Percentiles rank a stretch among this genome's conserved stretches.
Evolutionary conservation across 73 alveolate genomes (phyloP).

Genomic region (Symbiodinium natans): DNA sequence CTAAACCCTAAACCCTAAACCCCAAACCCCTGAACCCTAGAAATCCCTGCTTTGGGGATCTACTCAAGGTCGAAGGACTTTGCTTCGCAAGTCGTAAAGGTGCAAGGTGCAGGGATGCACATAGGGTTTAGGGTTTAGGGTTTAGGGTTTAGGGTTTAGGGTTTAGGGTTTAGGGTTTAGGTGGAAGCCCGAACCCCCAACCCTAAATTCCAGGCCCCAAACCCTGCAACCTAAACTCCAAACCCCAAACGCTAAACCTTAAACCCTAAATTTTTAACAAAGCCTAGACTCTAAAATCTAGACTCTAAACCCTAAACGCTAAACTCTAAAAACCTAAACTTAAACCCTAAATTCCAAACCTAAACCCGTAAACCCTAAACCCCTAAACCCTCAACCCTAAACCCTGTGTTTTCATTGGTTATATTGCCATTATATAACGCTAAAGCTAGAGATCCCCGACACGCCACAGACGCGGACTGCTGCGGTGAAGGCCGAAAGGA

Average conservation of each 20-base stretch:
- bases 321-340: background rate
- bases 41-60: too few species aligned
- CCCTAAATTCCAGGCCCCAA: too few species aligned
- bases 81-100: too few species aligned
- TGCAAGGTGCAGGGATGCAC: too few species aligned
- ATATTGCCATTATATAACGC: background rate
- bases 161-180: too few species aligned
- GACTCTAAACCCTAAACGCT: background rate
- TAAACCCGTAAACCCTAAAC: too few species aligned
- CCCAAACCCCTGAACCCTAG: background rate
- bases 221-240: too few species aligned
- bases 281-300: background rate
- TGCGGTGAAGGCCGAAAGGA: background rate
- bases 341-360: background rate
- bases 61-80: too few species aligned
- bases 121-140: too few species aligned
- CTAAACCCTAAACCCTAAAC: background rate
- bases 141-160: too few species aligned
- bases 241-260: background rate
- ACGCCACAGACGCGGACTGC: background rate
- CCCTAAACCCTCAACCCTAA: background rate
- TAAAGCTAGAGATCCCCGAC: background rate
- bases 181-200: too few species aligned
- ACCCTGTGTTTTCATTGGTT: background rate
- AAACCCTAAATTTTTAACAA: background rate